Evolutionary conservation across 805 yeast species (phyloP).

Genomic region (Candida chauliodis): DNA sequence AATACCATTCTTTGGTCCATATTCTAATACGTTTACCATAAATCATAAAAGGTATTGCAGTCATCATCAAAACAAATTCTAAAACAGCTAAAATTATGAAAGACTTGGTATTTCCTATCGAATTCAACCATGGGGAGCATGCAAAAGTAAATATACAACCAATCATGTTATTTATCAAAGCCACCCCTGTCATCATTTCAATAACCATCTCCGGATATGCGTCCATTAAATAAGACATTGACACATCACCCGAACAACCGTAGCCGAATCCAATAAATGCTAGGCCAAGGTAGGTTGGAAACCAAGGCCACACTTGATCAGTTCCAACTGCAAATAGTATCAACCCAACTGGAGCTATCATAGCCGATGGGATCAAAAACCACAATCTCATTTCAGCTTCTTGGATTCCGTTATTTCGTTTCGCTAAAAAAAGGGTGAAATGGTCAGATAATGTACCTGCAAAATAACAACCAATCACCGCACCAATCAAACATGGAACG

Average conservation of each 20-base stretch:
- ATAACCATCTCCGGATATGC: slow-evolving; percentile 39
- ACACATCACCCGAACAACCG: slow-evolving; percentile 37
- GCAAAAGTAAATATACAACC: slow-evolving; percentile 38
- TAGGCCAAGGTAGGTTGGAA: slow-evolving; percentile 35
- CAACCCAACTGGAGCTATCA: slow-evolving; percentile 33
- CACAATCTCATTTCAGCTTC: slow-evolving; percentile 38
- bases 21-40: slow-evolving; percentile 33
- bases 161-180: slow-evolving; percentile 35
- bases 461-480: slow-evolving; percentile 34
- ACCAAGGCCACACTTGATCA: slow-evolving; percentile 34
- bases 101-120: slow-evolving; percentile 34
- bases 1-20: slow-evolving; percentile 32
- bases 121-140: slow-evolving; percentile 36
- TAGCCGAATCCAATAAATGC: slow-evolving; percentile 36
- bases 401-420: slow-evolving; percentile 30
- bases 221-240: slow-evolving; percentile 38
- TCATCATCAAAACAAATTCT: slow-evolving; percentile 30
- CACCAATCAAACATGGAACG: slow-evolving; percentile 38
- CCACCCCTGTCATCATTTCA: slow-evolving; percentile 38
- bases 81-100: slow-evolving; percentile 34
- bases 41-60: slow-evolving; percentile 17
- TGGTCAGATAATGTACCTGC: slow-evolving; percentile 33
- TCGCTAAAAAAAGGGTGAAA: slow-evolving; percentile 36
- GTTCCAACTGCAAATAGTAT: slow-evolving; percentile 37
- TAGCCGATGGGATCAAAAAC: slow-evolving; percentile 31